phyloP scores from a whole-genome alignment of 116 monocot species.

The Thalassia testudinum region DNA sequence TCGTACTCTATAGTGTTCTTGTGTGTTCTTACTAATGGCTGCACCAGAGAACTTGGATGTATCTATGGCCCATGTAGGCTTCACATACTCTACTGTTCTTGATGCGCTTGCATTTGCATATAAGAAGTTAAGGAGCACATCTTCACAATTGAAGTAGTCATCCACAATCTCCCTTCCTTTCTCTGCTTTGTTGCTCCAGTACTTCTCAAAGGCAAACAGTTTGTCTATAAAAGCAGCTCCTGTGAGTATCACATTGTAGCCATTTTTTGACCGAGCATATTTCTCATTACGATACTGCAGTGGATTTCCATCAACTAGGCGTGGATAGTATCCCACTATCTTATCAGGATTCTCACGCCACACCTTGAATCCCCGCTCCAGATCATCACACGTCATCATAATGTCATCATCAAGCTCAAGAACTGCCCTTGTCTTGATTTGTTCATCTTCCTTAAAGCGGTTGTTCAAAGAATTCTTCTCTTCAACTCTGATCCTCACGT shows the following conservation, averaged over 20 bases:
- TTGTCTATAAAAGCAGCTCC: slow-evolving; percentile 74
- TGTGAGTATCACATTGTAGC: slow-evolving; percentile 77
- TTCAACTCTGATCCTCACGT: slow-evolving; percentile 79
- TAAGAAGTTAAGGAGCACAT: slow-evolving; percentile 68
- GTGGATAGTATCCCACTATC: slow-evolving; percentile 76
- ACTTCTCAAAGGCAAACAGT: slow-evolving; percentile 47
- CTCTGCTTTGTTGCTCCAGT: slow-evolving; percentile 50
- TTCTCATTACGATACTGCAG: slow-evolving; percentile 48
- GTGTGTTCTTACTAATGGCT: slow-evolving; percentile 47
- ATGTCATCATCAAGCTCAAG: slow-evolving; percentile 81
- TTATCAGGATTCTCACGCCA: slow-evolving; percentile 64
- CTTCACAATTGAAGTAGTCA: slow-evolving; percentile 60
- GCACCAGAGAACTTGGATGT: slow-evolving; percentile 70
- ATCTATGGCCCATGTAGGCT: slow-evolving; percentile 67
- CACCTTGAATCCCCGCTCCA: slow-evolving; percentile 82
- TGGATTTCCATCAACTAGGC: slow-evolving; percentile 51
- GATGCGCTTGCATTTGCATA: slow-evolving; percentile 47
- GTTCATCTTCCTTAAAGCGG: slow-evolving; percentile 49
- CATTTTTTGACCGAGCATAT: slow-evolving; percentile 32
- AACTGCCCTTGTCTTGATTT: slow-evolving; percentile 65
- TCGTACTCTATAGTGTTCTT: slow-evolving; percentile 42
- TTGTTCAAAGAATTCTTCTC: slow-evolving; percentile 65
- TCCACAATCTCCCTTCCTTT: slow-evolving; percentile 55
- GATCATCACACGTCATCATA: slow-evolving; percentile 81
- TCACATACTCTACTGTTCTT: slow-evolving; percentile 71